Evolutionary conservation across 2,329 filamentous ascomycete species (phyloP).

Genomic region (Cordyceps javanica): DNA sequence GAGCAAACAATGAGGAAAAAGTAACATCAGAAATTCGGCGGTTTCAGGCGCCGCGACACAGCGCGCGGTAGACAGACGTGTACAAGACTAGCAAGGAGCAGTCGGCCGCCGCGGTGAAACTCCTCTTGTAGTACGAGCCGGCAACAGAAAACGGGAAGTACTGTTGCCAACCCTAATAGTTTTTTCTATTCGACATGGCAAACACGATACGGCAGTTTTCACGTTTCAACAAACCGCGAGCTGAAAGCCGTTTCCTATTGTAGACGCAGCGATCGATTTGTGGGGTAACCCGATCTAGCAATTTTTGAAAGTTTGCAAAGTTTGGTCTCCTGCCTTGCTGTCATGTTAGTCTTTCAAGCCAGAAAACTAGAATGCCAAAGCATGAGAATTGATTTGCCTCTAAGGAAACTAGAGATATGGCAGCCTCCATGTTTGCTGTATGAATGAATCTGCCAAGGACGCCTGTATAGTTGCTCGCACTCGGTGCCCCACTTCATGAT

Average conservation of each 20-base stretch:
- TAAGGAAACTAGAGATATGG: not conserved
- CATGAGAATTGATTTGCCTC: not conserved
- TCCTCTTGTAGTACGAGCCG: not conserved
- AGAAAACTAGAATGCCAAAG: not conserved
- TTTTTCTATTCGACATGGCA: not conserved
- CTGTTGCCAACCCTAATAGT: not conserved
- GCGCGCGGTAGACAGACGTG: not conserved
- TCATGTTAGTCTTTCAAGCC: not conserved
- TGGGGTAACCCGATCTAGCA: not conserved
- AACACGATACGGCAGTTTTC: not conserved
- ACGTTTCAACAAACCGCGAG: not conserved
- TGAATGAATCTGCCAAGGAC: not conserved
- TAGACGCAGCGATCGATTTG: not conserved
- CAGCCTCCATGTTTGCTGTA: not conserved
- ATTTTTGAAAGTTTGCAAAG: not conserved
- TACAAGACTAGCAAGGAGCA: not conserved
- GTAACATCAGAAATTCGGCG: not conserved
- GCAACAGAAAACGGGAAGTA: not conserved
- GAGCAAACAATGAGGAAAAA: not conserved
- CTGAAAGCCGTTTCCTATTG: not conserved
- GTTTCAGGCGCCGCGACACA: not conserved
- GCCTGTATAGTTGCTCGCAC: not conserved
- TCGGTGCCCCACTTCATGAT: not conserved
- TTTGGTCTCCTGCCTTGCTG: not conserved
- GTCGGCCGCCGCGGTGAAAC: not conserved